Evolutionary conservation across 352 stramenopile genomes (phyloP).

Genomic region (Globisporangium parvum): DNA sequence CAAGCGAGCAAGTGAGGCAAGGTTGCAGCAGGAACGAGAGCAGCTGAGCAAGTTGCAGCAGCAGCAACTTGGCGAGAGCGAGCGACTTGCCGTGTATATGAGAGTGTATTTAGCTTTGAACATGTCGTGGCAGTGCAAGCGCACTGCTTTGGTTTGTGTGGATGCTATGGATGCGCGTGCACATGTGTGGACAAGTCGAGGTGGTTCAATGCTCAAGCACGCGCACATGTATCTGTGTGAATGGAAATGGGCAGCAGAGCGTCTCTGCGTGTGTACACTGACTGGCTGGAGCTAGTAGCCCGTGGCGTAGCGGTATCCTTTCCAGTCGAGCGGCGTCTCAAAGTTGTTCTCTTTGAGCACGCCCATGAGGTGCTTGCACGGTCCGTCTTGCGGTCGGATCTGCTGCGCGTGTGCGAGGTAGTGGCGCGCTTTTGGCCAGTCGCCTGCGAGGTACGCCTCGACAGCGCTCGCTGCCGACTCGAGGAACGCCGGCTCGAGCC

Average conservation of each 20-base stretch:
- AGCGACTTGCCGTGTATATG: not conserved
- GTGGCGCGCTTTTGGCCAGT: conserved; percentile 68
- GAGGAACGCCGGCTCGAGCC: conserved; percentile 74
- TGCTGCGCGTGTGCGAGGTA: conserved; percentile 70
- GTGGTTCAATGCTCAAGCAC: too few species aligned
- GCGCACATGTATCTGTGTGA: too few species aligned
- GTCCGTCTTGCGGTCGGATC: conserved; percentile 82
- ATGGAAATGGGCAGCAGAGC: too few species aligned
- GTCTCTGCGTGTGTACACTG: not conserved
- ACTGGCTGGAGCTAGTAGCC: conserved; percentile 34
- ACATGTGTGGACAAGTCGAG: too few species aligned
- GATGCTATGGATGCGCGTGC: too few species aligned
- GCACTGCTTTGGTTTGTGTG: too few species aligned
- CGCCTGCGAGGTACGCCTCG: conserved; percentile 65
- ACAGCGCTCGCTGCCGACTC: conserved; percentile 60
- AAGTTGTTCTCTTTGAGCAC: conserved; percentile 86
- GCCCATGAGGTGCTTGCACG: conserved; percentile 86
- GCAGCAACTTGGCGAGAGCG: not conserved
- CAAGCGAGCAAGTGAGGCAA: too few species aligned
- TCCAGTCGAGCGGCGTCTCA: conserved; percentile 88
- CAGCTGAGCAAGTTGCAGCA: not conserved
- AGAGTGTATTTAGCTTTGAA: too few species aligned
- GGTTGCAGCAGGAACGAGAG: not conserved
- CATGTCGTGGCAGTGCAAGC: too few species aligned
- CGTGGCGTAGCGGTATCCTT: conserved; percentile 87